phyloP scores from a whole-genome alignment of 164 flowering plant species.

The Amborella trichopoda region DNA sequence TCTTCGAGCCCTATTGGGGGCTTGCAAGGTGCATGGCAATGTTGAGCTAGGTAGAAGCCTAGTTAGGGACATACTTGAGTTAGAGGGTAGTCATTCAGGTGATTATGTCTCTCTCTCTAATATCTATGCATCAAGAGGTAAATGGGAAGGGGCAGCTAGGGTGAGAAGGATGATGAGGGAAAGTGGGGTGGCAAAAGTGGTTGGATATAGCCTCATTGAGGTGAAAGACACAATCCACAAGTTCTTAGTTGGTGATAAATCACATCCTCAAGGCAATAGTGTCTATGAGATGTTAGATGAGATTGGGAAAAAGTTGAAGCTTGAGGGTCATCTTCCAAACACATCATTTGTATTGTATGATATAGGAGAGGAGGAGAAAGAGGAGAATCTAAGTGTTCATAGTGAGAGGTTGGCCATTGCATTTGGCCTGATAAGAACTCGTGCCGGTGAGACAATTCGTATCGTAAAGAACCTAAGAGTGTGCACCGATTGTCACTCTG shows the following conservation, averaged over 20 bases:
- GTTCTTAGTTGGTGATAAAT: constrained; percentile 24
- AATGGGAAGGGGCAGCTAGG: constrained; percentile 14
- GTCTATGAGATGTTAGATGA: constrained; percentile 21
- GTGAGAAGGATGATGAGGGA: constrained; percentile 18
- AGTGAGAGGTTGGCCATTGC: constrained; percentile 31
- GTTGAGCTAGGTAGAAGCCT: constrained; percentile 15
- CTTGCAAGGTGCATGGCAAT: constrained; percentile 17
- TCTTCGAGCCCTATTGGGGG: constrained; percentile 23
- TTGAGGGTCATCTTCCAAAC: constrained; percentile 19
- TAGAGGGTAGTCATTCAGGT: constrained; percentile 22
- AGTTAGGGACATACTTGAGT: constrained; percentile 7
- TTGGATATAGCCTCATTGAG: constrained; percentile 27
- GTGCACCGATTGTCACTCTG: constrained; percentile 22
- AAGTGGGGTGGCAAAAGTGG: constrained; percentile 20
- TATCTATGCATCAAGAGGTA: constrained; percentile 16
- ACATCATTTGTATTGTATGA: constrained; percentile 21
- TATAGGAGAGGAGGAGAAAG: constrained; percentile 28
- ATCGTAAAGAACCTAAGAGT: constrained; percentile 26
- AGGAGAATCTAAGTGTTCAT: constrained; percentile 17
- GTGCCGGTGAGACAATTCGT: constrained; percentile 14
- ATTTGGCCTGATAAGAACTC: constrained; percentile 15
- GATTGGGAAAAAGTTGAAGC: constrained; percentile 15
- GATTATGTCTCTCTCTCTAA: constrained; percentile 25
- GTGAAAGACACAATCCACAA: constrained; percentile 17
- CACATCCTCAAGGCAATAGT: constrained; percentile 19